These are phyloP conservation scores for Cercospora brassicicola DNA, from an alignment of 2,329 filamentous ascomycete species.

Conservation along the genomic window DNA sequence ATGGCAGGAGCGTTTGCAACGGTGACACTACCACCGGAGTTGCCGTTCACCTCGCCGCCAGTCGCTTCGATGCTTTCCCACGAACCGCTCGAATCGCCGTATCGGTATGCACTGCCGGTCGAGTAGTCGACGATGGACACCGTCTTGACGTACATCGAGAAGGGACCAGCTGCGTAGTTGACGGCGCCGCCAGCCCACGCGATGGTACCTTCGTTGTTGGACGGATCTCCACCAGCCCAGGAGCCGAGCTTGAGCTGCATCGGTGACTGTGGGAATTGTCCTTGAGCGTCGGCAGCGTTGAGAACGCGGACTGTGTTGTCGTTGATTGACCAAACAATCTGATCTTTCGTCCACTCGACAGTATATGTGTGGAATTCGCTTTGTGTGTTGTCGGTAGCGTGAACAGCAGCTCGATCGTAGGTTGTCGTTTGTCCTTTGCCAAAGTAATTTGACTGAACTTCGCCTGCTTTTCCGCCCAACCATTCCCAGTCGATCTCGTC, in stretches of 20 bases:
- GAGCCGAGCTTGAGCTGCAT: conserved; percentile 91
- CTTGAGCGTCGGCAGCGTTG: conserved; percentile 65
- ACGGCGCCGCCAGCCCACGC: conserved; percentile 84
- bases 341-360: conserved; percentile 83
- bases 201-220: conserved; percentile 78
- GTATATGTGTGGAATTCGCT: conserved; percentile 79
- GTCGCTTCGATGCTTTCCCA: conserved; percentile 80
- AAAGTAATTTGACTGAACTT: conserved; percentile 98
- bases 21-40: conserved; percentile 57
- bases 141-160: conserved; percentile 77
- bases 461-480: conserved; percentile 71
- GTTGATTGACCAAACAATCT: conserved; percentile 85
- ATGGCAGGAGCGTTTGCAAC: conserved; percentile 60
- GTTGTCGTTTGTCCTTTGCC: conserved; percentile 81
- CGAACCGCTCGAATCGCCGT: conserved; percentile 72
- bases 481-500: conserved; percentile 99
- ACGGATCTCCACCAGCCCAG: conserved; percentile 87
- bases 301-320: conserved; percentile 75
- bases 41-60: conserved; percentile 67
- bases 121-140: conserved; percentile 86
- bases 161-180: conserved; percentile 80
- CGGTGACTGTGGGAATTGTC: conserved; percentile 89
- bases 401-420: conserved; percentile 87
- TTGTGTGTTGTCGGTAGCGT: conserved; percentile 68
- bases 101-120: conserved; percentile 80